These are phyloP conservation scores for Tolypocladium nubicola DNA, from an alignment of 2,329 filamentous ascomycete genomes.

Conservation along the genomic window DNA sequence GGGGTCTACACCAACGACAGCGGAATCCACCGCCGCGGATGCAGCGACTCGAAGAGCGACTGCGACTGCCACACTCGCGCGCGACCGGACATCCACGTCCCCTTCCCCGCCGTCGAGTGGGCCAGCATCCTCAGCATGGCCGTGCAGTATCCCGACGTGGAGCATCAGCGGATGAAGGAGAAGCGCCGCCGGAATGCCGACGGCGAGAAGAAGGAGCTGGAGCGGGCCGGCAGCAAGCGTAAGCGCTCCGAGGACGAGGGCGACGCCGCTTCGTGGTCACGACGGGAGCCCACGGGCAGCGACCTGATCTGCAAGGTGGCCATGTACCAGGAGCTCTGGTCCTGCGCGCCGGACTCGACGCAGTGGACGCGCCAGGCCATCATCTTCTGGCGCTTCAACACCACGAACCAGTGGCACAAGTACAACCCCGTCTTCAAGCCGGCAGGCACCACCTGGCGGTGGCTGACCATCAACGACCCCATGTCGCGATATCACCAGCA, in stretches of 20 bases:
- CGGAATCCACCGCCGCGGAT: conserved; percentile 42
- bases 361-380: conserved; percentile 48
- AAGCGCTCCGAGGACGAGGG: conserved; percentile 30
- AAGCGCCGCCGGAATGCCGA: conserved; percentile 22
- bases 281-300: conserved; percentile 34
- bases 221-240: conserved; percentile 24
- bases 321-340: conserved; percentile 60
- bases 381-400: conserved; percentile 53
- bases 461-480: conserved; percentile 50
- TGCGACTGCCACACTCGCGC: conserved; percentile 41
- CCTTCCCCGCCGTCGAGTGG: conserved; percentile 48
- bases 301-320: conserved; percentile 50
- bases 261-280: conserved; percentile 27
- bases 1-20: conserved; percentile 39
- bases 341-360: conserved; percentile 32
- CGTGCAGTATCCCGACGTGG: conserved; percentile 38
- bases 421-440: conserved; percentile 37
- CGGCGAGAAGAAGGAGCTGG: conserved; percentile 24
- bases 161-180: conserved; percentile 26
- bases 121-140: conserved; percentile 47
- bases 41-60: conserved; percentile 32
- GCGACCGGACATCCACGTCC: conserved; percentile 41
- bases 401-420: conserved; percentile 40
- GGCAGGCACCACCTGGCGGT: conserved; percentile 49
- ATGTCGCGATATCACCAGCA: conserved; percentile 48